phyloP scores from a whole-genome alignment of 1,139 yeast species.

The Yamadazyma spencermartinsiae region DNA sequence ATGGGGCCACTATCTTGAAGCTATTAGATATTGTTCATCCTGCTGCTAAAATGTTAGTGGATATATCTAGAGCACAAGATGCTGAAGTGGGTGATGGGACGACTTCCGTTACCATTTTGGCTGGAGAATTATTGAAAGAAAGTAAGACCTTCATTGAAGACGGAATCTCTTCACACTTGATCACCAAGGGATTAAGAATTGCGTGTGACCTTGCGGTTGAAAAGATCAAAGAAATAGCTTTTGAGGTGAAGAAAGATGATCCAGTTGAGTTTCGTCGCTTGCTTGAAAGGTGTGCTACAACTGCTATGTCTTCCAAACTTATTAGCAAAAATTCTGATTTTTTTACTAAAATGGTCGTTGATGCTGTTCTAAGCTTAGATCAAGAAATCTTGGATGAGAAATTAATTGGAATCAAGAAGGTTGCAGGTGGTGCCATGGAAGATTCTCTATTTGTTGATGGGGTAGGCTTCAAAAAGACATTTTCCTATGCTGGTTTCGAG shows the following conservation, averaged over 20 bases:
- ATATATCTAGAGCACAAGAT: slow-evolving; percentile 93
- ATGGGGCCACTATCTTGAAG: slow-evolving; percentile 95
- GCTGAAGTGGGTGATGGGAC: slow-evolving; percentile 99
- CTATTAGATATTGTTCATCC: slow-evolving; percentile 96
- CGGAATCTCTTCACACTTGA: slow-evolving; percentile 88
- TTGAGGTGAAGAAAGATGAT: slow-evolving; percentile 54
- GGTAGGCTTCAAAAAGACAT: slow-evolving; percentile 96
- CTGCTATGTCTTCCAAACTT: slow-evolving; percentile 96
- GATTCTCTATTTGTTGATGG: slow-evolving; percentile 89
- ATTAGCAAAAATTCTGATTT: slow-evolving; percentile 84
- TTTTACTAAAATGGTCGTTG: slow-evolving; percentile 95
- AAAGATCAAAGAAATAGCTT: slow-evolving; percentile 72
- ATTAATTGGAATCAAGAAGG: slow-evolving; percentile 90
- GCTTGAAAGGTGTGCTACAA: slow-evolving; percentile 89
- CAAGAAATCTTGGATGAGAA: slow-evolving; percentile 83
- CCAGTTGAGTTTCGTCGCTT: slow-evolving; percentile 64
- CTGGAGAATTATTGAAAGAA: slow-evolving; percentile 93
- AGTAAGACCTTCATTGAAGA: slow-evolving; percentile 90
- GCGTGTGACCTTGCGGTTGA: slow-evolving; percentile 79
- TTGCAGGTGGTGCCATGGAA: slow-evolving; percentile 96
- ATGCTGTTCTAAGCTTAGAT: slow-evolving; percentile 87
- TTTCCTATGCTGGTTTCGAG: slow-evolving; percentile 96
- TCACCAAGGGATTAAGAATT: slow-evolving; percentile 82
- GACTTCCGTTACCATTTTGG: slow-evolving; percentile 89
- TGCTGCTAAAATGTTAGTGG: slow-evolving; percentile 94